Evolutionary conservation across 1,139 yeast genomes (phyloP).

Genomic region (Scheffersomyces stambukii): DNA sequence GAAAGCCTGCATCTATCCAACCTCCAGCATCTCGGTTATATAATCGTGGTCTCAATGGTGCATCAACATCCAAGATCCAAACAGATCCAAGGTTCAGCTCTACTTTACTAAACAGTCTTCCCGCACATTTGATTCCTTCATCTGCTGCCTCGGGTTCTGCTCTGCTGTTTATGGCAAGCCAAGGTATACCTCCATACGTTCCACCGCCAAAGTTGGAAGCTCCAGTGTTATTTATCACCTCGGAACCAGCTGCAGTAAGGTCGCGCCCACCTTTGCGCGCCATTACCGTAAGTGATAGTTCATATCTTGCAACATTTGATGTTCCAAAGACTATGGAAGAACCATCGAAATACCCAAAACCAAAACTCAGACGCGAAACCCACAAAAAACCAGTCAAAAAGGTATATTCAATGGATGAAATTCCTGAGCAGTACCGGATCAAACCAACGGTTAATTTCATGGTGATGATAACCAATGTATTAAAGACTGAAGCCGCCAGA

Average conservation of each 20-base stretch:
- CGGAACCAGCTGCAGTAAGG: constrained; percentile 15
- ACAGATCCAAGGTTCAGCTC: too few species aligned
- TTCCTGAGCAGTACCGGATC: constrained; percentile 78
- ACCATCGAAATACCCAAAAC: constrained; percentile 43
- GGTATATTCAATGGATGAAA: constrained; percentile 66
- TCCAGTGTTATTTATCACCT: constrained; percentile 24
- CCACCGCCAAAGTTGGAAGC: constrained; percentile 41
- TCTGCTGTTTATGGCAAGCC: neutral
- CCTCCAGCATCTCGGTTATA: constrained; percentile 41
- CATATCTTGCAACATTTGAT: constrained; percentile 25
- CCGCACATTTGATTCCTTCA: constrained; percentile 8
- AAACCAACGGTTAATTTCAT: constrained; percentile 84
- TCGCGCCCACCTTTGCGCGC: constrained; percentile 18
- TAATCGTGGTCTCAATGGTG: constrained; percentile 16
- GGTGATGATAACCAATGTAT: constrained; percentile 71
- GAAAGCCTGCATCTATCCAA: constrained; percentile 45
- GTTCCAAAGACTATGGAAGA: constrained; percentile 32
- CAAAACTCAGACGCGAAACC: constrained; percentile 29
- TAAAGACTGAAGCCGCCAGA: constrained; percentile 59
- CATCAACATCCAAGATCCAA: constrained; percentile 2
- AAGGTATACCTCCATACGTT: neutral
- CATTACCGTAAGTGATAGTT: constrained; percentile 21
- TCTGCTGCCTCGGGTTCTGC: constrained; percentile 5
- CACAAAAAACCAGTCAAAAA: constrained; percentile 48
- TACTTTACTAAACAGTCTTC: constrained; percentile 16